Percentiles rank a stretch among this genome's conserved stretches.
These are phyloP conservation scores for Solanum microdontum DNA, from an alignment of 257 asterid species.

Conservation along the genomic window DNA sequence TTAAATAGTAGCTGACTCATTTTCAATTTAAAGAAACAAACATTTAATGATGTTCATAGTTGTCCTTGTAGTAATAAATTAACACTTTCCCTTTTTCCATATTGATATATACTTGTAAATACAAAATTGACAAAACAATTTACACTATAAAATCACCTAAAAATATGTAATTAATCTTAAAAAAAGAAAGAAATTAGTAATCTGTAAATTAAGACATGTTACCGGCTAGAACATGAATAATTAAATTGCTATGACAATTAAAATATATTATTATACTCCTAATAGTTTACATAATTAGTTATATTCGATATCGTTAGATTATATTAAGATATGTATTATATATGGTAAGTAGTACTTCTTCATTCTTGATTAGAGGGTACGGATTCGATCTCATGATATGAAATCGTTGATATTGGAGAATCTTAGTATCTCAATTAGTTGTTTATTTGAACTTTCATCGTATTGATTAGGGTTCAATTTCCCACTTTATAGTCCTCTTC, in stretches of 20 bases:
- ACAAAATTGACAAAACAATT: neutral
- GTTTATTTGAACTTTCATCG: neutral
- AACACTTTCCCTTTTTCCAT: neutral
- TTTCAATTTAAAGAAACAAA: neutral
- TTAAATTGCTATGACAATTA: neutral
- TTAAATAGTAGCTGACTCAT: no score
- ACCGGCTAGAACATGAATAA: neutral
- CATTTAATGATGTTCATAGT: neutral
- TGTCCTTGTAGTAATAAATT: neutral
- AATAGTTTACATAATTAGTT: neutral
- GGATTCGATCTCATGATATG: fast-evolving
- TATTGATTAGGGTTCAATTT: neutral
- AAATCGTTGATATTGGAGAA: fast-evolving
- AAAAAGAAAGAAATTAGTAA: neutral
- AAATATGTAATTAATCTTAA: neutral
- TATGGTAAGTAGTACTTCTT: neutral
- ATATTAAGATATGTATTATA: neutral
- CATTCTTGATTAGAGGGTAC: neutral
- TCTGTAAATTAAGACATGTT: neutral
- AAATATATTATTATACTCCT: no score
- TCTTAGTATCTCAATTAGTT: neutral
- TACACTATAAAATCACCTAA: neutral
- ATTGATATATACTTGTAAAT: neutral
- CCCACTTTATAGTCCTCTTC: neutral
- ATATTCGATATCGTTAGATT: neutral